These are phyloP conservation scores for Sambucus nigra DNA, from an alignment of 129 eudicot species.

Conservation along the genomic window DNA sequence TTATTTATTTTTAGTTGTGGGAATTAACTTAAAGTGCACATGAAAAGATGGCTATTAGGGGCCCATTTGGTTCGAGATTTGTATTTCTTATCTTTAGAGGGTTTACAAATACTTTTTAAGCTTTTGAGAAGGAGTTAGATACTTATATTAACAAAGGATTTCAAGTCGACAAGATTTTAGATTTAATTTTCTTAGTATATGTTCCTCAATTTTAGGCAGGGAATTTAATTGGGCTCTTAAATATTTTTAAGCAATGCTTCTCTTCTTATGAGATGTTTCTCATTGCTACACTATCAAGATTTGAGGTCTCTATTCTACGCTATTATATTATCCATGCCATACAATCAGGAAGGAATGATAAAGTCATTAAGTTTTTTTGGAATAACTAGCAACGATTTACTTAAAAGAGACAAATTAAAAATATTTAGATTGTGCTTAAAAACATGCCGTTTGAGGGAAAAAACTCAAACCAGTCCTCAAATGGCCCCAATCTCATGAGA, in stretches of 20 bases:
- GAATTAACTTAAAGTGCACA: no score
- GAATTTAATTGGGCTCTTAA: conserved; percentile 50
- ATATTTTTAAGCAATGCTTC: conserved; percentile 64
- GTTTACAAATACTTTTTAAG: conserved; percentile 66
- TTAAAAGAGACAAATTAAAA: conserved; percentile 44
- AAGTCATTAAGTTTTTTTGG: conserved; percentile 58
- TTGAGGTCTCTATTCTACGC: conserved; percentile 61
- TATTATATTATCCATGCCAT: conserved; percentile 58
- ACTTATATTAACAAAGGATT: conserved; percentile 74
- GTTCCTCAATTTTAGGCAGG: conserved; percentile 62
- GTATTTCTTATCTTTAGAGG: conserved; percentile 81
- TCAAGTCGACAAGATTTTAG: conserved; percentile 78
- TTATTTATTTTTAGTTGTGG: no score
- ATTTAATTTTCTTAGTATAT: conserved; percentile 71
- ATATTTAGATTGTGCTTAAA: no score
- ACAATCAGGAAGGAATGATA: conserved; percentile 54
- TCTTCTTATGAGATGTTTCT: conserved; percentile 44
- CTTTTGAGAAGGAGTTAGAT: conserved; percentile 64
- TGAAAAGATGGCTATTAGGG: no score
- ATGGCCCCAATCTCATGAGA: no score
- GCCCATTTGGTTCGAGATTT: no score
- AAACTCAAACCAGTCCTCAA: no score
- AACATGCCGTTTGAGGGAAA: no score
- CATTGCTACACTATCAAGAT: conserved; percentile 40
- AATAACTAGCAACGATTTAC: conserved; percentile 51